Percentiles rank a stretch among this genome's conserved stretches.
Conservation (phyloP, 2,329 filamentous ascomycete species). For the Fusarium irregulare region DNA sequence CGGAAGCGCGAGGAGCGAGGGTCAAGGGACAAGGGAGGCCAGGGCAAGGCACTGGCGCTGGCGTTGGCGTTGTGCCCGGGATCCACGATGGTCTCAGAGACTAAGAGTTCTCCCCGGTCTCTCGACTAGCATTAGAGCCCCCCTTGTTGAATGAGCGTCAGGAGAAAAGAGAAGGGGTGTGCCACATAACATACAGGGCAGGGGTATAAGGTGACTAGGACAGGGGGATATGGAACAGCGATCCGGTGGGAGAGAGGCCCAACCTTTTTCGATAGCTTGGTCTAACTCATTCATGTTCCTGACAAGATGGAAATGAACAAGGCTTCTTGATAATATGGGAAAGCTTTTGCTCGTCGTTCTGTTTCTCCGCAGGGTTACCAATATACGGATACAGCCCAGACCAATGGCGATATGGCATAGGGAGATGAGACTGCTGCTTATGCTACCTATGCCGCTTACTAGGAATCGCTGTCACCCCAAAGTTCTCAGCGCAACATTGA, state of each 20-base stretch:
- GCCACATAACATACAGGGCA: conserved; percentile 20
- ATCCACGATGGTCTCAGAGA: conserved; percentile 39
- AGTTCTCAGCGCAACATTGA: conserved; percentile 10
- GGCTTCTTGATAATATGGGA: conserved; percentile 1
- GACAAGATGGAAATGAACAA: conserved; percentile 7
- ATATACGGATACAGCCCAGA: not conserved
- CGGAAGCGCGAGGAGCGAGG: conserved; percentile 44
- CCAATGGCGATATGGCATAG: not conserved
- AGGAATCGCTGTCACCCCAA: not conserved
- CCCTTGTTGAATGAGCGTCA: conserved; percentile 13
- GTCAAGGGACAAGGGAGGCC: conserved; percentile 9
- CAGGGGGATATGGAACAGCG: conserved; percentile 17
- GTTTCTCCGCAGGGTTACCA: not conserved
- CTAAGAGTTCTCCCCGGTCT: conserved; percentile 33
- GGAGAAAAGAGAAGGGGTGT: conserved; percentile 31
- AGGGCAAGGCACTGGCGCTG: not conserved
- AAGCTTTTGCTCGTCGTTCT: not conserved
- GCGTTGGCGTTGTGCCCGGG: conserved; percentile 15
- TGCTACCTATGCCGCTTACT: conserved; percentile 17
- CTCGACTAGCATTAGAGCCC: not conserved
- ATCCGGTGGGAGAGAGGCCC: conserved; percentile 21
- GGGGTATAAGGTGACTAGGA: not conserved
- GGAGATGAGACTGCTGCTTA: conserved; percentile 2
- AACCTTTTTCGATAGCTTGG: conserved; percentile 20
- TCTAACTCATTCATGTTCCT: not conserved